Evolutionary conservation across 108 stramenopile species (phyloP).

Genomic region (Nitzschia sp.): DNA sequence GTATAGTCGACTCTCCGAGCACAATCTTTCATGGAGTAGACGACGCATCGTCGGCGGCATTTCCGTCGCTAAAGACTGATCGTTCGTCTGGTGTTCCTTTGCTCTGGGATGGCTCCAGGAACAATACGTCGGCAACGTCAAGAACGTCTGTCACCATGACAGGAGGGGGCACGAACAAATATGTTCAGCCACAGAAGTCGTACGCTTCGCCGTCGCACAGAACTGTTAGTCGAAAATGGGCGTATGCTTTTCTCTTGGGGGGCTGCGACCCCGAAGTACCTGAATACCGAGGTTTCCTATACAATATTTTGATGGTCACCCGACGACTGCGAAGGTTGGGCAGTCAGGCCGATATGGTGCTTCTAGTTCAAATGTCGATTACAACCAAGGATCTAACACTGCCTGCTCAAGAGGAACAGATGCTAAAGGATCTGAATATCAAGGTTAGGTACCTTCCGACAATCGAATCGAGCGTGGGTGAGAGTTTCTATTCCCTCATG

Average conservation of each 20-base stretch:
- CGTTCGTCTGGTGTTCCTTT: background rate
- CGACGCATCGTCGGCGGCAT: no score
- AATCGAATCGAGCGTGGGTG: background rate
- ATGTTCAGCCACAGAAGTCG: no score
- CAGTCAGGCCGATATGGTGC: constrained; percentile 40
- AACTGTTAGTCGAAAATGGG: constrained; percentile 35
- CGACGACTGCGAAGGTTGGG: constrained; percentile 32
- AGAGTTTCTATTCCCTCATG: constrained; percentile 30
- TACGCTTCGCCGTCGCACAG: no score
- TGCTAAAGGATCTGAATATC: constrained; percentile 28
- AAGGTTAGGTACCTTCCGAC: constrained; percentile 38
- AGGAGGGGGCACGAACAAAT: no score
- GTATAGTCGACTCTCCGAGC: no score
- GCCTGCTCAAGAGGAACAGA: constrained; percentile 23
- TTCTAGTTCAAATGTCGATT: constrained; percentile 41
- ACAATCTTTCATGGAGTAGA: no score
- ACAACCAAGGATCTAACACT: constrained; percentile 16
- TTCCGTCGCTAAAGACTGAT: no score
- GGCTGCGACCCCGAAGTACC: constrained; percentile 3
- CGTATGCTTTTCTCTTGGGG: constrained; percentile 47
- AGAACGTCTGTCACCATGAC: no score
- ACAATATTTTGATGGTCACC: constrained; percentile 37
- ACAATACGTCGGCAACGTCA: background rate
- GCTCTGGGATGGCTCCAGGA: constrained; percentile 10
- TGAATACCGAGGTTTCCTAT: constrained; percentile 34